Evolutionary conservation across 2,329 filamentous ascomycete genomes (phyloP), one percentile per base, ranked within the genome.

Genomic region (Alternaria infectoria): DNA sequence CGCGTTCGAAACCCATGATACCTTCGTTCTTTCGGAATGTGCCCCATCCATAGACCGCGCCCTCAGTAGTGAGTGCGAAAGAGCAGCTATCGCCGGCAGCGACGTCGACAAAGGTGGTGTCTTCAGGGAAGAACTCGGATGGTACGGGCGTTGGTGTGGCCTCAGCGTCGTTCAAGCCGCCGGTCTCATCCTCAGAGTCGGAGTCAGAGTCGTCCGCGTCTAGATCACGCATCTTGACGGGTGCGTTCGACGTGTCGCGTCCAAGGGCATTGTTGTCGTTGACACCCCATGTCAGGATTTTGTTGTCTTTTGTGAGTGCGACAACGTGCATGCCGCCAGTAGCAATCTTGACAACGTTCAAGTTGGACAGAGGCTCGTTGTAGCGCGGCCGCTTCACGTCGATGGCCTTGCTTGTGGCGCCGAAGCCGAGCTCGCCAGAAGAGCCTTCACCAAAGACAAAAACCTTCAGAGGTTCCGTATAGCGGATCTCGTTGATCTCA

Each of bases 191-290:
- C 9, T 85, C 86, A 0, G 77, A 79, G 59, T 80, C 77, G 1
- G 77, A 78, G 58, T 78, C 77, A 4, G 69, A 70, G 19, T 87
- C 87, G 59, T 87, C 79, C 12, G 81, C 82, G 44, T 84, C 83
- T 54, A 86, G 81, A 61, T 87, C 85, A 67, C 82, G 83, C 72
- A 86, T 80, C 57, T 88, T 88, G 52, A 90, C 90, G 3, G 90
- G 87, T 5, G 66, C 76, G 85, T 89, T 90, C 12, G 82, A 82
- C 4, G 91, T 94, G 75, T 92, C 87, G 74, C 93, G 86, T 45
- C 93, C 93, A 40, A 96, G 86, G 9, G 93, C 91, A 66, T 91
- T 91, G 74, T 93, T 89, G 75, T 96, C 93, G 76, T 96, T 96
- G 70, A 96, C 92, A 57, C 93, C 93, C 93, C 93, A 96, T 26